Percentiles rank a stretch among this genome's conserved stretches.
These are phyloP conservation scores for Baeospora myosura DNA, from an alignment of 1,284 basidiomycete genomes.

Conservation along the genomic window DNA sequence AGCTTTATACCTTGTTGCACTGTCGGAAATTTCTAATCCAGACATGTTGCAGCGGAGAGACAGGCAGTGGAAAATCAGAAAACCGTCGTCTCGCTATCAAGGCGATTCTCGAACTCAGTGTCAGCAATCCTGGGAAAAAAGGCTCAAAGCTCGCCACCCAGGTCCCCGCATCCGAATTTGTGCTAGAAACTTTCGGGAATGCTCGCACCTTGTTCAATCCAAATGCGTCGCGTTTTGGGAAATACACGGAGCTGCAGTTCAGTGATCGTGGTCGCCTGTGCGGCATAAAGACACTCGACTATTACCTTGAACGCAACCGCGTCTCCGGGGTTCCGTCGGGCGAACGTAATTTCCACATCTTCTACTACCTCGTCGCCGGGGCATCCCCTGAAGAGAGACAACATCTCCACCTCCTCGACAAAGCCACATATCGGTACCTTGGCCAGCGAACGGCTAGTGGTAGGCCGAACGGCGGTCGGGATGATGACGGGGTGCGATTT, in stretches of 20 bases:
- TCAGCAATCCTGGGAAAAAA: slow-evolving; percentile 88
- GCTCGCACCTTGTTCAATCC: slow-evolving; percentile 86
- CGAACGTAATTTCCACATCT: slow-evolving; percentile 94
- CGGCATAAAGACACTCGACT: slow-evolving; percentile 93
- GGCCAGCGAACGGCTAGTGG: slow-evolving; percentile 48
- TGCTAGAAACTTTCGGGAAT: slow-evolving; percentile 89
- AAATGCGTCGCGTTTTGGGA: slow-evolving; percentile 87
- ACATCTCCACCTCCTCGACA: slow-evolving; percentile 78
- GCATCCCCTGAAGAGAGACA: slow-evolving; percentile 82
- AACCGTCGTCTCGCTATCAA: slow-evolving; percentile 86
- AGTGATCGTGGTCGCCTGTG: slow-evolving; percentile 81
- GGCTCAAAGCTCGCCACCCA: slow-evolving; percentile 81
- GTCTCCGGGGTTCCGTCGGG: slow-evolving; percentile 77
- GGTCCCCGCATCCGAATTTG: slow-evolving; percentile 90
- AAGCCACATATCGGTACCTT: slow-evolving; percentile 77
- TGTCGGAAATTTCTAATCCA: background rate
- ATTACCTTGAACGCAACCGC: slow-evolving; percentile 88
- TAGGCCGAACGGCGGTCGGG: slow-evolving; percentile 39
- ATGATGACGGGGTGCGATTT: slow-evolving; percentile 78
- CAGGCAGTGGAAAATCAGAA: slow-evolving; percentile 91
- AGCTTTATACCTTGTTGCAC: slow-evolving; percentile 20
- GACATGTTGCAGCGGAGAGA: slow-evolving; percentile 65
- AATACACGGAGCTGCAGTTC: slow-evolving; percentile 93
- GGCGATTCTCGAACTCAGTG: slow-evolving; percentile 81
- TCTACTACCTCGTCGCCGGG: slow-evolving; percentile 92